Evolutionary conservation across 768 basidiomycete species (phyloP).

Genomic region (Clavulina sp.): DNA sequence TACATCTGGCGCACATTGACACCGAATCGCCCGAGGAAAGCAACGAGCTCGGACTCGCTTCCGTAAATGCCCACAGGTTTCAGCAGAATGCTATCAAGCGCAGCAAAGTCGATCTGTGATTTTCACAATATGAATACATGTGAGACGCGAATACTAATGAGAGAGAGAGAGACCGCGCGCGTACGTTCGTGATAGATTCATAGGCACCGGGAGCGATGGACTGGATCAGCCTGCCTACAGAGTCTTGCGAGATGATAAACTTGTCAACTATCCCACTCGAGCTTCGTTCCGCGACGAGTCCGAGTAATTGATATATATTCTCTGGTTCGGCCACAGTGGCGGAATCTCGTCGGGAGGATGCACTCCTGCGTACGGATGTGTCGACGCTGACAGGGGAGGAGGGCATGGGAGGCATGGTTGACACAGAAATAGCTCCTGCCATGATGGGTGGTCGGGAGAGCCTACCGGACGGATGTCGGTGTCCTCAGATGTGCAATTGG

Average conservation of each 20-base stretch:
- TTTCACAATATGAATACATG: background rate
- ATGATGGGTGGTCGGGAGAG: too few species aligned
- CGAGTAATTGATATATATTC: background rate
- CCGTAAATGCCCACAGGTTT: conserved; percentile 44
- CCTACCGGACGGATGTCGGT: too few species aligned
- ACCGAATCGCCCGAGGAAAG: too few species aligned
- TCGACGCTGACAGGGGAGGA: too few species aligned
- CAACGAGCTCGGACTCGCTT: conserved; percentile 31
- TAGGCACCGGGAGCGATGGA: conserved; percentile 34
- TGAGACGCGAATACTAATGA: background rate
- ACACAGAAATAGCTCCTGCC: too few species aligned
- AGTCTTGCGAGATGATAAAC: conserved; percentile 38
- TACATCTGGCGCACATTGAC: too few species aligned
- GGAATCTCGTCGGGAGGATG: too few species aligned
- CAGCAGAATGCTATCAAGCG: conserved; percentile 28
- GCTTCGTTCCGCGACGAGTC: background rate
- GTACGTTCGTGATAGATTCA: conserved; percentile 27
- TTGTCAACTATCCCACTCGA: conserved; percentile 24
- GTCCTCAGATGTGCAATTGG: too few species aligned
- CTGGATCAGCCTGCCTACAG: conserved; percentile 32
- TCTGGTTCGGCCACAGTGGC: too few species aligned
- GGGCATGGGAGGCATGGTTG: too few species aligned
- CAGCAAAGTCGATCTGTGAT: conserved; percentile 37
- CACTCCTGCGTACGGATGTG: too few species aligned
- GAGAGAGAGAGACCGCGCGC: conserved; percentile 5